Conservation (phyloP, 257 asterid genomes). For the Forsythia viridissima region DNA sequence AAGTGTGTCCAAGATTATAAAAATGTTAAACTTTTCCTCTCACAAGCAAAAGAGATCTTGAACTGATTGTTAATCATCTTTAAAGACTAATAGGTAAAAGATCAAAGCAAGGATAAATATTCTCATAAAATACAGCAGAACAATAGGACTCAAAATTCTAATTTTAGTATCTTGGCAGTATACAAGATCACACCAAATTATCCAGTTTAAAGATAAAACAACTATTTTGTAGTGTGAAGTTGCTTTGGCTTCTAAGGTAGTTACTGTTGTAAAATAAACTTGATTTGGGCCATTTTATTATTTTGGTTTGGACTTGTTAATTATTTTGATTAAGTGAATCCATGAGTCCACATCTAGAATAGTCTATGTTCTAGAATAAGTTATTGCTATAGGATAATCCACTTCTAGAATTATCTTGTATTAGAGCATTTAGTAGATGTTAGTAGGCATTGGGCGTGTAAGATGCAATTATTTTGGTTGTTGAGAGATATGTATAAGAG, state of each 20-base stretch:
- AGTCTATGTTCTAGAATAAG: too few species aligned
- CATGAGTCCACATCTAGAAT: too few species aligned
- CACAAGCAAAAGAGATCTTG: neutral
- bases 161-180: constrained; percentile 2
- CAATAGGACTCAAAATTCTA: neutral
- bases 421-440: too few species aligned
- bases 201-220: neutral
- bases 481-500: too few species aligned
- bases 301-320: too few species aligned
- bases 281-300: too few species aligned
- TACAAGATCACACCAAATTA: neutral
- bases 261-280: too few species aligned
- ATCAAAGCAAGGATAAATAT: neutral
- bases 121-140: neutral
- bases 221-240: neutral
- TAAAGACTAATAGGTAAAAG: neutral
- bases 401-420: too few species aligned
- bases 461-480: too few species aligned
- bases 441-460: too few species aligned
- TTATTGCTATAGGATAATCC: too few species aligned
- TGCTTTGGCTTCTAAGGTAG: neutral
- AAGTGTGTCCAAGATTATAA: neutral
- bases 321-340: too few species aligned
- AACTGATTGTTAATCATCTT: neutral
- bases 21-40: neutral